Evolutionary conservation across 768 basidiomycete genomes (phyloP), one percentile per base, ranked within the genome.

Genomic region (Lactarius tabidus): DNA sequence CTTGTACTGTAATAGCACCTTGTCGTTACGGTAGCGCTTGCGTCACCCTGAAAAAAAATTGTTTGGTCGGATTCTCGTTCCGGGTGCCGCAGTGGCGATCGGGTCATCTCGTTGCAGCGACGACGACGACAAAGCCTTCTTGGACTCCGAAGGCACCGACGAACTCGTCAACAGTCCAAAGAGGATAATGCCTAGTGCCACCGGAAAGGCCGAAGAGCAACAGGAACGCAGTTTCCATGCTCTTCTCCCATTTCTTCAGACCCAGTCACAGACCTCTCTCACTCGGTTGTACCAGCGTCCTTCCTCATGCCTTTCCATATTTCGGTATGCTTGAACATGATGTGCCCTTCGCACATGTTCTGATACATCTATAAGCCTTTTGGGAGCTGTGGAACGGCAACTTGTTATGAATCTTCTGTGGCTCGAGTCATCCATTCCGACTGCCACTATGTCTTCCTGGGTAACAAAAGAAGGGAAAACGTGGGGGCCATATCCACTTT

Each of bases 281-380:
- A 86, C 84, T 23, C 84, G 93, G 29, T 79, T 97, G 57, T 97
- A 95, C 72, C 85, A 89, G 71, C 82, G 85, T 20, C 93, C 95
- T 10, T 93, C 93, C 3, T 89, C 90, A 78, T 94, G 93, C 76
- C 83, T 97, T 59, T 88, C 91, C 29, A 87, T 97, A 75, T 94
- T 94, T 76, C 85, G 94, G 90, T 92, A 66, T 68, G 80, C 48
- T 8, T 18, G 28, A 38, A 43, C 48, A 28, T 17, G 48, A n/a
- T 36, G 45, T 43, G 14, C 23, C 57, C 15, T 48, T 45, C n/a
- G 18, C 18, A n/a, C 17, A 26, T 20, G 51, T 28, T 53, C 66
- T 62, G 7, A 56, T 45, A 39, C 56, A 14, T 48, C 29, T 29
- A 5, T 4, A 72, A 94, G 93, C 60, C 78, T 96, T 29, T 76